Percentiles rank a stretch among this genome's conserved stretches.
phyloP scores from a whole-genome alignment of 148 eudicot species.

The Cornus florida region DNA sequence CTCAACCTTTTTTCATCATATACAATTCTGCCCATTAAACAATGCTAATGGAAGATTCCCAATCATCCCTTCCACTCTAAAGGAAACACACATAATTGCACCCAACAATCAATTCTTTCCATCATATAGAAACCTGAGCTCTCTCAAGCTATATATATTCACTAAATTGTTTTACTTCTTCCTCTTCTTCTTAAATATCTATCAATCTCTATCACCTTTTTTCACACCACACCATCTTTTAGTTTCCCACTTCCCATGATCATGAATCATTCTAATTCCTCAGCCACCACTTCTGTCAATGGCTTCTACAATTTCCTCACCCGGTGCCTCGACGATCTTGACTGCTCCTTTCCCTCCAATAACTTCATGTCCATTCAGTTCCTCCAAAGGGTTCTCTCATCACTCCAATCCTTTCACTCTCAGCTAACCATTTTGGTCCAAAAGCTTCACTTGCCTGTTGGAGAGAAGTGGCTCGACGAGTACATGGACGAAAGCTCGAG shows the following conservation, averaged over 20 bases:
- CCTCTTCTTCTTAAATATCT: slow-evolving; percentile 21
- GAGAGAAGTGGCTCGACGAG: slow-evolving; percentile 63
- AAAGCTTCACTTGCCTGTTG: slow-evolving; percentile 41
- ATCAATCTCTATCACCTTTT: slow-evolving; percentile 30
- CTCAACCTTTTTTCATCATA: background rate
- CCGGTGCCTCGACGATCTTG: slow-evolving; percentile 41
- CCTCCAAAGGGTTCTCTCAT: slow-evolving; percentile 47
- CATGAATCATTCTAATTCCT: slow-evolving; percentile 35
- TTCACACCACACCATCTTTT: background rate
- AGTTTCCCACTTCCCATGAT: background rate
- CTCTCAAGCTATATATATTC: background rate
- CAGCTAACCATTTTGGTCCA: slow-evolving; percentile 40
- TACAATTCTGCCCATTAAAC: slow-evolving; percentile 27
- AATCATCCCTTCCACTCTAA: slow-evolving; percentile 58
- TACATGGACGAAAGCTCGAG: slow-evolving; percentile 65
- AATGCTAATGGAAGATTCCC: slow-evolving; percentile 43
- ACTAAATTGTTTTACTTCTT: background rate
- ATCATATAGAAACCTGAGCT: slow-evolving; percentile 19
- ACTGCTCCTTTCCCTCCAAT: slow-evolving; percentile 31
- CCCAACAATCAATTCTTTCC: slow-evolving; percentile 36
- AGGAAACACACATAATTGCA: slow-evolving; percentile 52
- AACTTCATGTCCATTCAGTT: slow-evolving; percentile 48
- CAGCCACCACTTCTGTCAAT: slow-evolving; percentile 42
- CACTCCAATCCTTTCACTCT: slow-evolving; percentile 49
- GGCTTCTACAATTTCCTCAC: slow-evolving; percentile 51